A percentile compares a stretch with the other conserved stretches of the same genome.
These are phyloP conservation scores for Phytomonas francai DNA, from an alignment of 208 protist genomes.

Conservation along the genomic window DNA sequence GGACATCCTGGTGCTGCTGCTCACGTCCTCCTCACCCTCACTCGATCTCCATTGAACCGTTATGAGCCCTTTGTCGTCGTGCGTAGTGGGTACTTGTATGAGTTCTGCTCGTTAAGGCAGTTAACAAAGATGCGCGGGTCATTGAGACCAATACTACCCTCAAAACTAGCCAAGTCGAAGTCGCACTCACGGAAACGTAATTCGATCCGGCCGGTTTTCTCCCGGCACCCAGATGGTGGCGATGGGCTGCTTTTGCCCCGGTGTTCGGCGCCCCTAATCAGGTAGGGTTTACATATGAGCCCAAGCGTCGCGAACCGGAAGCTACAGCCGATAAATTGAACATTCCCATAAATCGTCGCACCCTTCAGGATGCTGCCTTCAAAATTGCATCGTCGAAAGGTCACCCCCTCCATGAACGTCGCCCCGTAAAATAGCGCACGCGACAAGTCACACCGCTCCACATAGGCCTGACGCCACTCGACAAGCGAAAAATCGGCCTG, in stretches of 20 bases:
- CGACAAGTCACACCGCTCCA: slow-evolving; percentile 45
- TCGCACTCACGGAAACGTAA: slow-evolving; percentile 47
- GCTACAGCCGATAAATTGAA: slow-evolving; percentile 44
- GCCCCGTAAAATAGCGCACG: slow-evolving; percentile 45
- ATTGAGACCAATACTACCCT: slow-evolving; percentile 26
- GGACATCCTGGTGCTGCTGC: neutral
- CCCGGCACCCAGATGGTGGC: neutral
- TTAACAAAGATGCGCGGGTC: slow-evolving; percentile 21
- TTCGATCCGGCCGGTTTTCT: neutral
- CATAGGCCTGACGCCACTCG: slow-evolving; percentile 26
- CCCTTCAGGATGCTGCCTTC: slow-evolving; percentile 36
- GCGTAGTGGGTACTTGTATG: neutral
- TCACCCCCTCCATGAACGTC: slow-evolving; percentile 15
- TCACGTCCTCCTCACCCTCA: neutral
- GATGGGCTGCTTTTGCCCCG: neutral
- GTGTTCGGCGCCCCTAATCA: neutral
- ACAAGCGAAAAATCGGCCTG: slow-evolving; percentile 51
- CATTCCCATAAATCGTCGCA: slow-evolving; percentile 15
- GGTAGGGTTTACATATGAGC: slow-evolving; percentile 8
- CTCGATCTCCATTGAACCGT: neutral
- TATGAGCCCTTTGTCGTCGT: neutral
- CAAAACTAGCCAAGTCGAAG: slow-evolving; percentile 65
- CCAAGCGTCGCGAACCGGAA: slow-evolving; percentile 48
- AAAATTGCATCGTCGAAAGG: slow-evolving; percentile 62
- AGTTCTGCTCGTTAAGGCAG: slow-evolving; percentile 28